phyloP scores from a whole-genome alignment of 2,329 filamentous ascomycete genomes.

The Fusarium sp. region DNA sequence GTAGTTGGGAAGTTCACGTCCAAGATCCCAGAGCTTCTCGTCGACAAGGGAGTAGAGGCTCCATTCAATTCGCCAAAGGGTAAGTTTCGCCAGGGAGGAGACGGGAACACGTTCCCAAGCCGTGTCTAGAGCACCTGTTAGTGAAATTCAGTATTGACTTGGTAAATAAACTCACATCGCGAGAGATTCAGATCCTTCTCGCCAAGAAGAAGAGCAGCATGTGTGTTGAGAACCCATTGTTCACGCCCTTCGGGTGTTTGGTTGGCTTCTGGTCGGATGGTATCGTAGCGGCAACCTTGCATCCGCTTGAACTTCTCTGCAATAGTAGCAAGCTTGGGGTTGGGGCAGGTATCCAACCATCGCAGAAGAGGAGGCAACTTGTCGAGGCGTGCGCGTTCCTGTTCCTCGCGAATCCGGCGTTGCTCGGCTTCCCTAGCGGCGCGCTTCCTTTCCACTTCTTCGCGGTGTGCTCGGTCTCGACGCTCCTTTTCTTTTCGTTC shows the following conservation, averaged over 20 bases:
- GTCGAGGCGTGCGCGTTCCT: conserved; percentile 64
- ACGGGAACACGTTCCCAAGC: conserved; percentile 68
- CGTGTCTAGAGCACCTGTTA: conserved; percentile 57
- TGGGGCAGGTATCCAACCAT: conserved; percentile 66
- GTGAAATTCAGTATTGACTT: not conserved
- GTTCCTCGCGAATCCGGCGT: conserved; percentile 62
- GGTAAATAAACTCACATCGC: conserved; percentile 62
- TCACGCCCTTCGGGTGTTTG: conserved; percentile 68
- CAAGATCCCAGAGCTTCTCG: conserved; percentile 62
- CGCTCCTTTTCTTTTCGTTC: conserved; percentile 63
- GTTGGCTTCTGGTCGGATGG: conserved; percentile 64
- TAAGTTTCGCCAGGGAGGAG: conserved; percentile 64
- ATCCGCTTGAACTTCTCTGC: conserved; percentile 67
- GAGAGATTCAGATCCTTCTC: conserved; percentile 71
- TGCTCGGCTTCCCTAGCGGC: conserved; percentile 63
- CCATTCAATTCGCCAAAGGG: conserved; percentile 69
- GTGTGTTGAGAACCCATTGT: conserved; percentile 73
- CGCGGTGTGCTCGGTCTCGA: conserved; percentile 54
- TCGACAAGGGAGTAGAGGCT: conserved; percentile 66
- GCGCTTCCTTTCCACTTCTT: conserved; percentile 60
- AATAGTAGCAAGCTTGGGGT: conserved; percentile 61
- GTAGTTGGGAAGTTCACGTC: conserved; percentile 62
- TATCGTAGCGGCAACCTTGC: conserved; percentile 72
- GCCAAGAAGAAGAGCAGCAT: conserved; percentile 71
- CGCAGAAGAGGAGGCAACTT: conserved; percentile 69